Evolutionary conservation across 352 stramenopile genomes (phyloP).

Genomic region (Globisporangium echinulatum): DNA sequence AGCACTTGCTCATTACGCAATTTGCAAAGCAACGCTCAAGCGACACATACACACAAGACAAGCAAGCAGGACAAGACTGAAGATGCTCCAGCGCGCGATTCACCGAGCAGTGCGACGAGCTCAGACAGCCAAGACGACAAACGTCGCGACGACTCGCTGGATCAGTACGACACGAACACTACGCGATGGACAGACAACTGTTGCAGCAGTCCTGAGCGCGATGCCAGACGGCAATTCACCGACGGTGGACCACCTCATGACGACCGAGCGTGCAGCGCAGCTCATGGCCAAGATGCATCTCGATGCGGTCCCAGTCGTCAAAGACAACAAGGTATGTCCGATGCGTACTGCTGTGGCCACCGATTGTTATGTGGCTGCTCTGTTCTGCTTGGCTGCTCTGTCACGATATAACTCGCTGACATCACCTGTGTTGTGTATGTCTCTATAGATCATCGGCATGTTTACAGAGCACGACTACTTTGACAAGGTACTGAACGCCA

Average conservation of each 20-base stretch:
- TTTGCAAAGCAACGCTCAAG: background rate
- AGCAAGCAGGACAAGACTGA: background rate
- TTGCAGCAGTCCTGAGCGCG: conserved; percentile 6
- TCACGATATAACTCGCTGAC: background rate
- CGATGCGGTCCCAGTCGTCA: conserved; percentile 26
- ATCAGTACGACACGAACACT: conserved; percentile 6
- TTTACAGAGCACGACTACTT: conserved; percentile 45
- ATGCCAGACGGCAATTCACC: conserved; percentile 2
- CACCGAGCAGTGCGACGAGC: background rate
- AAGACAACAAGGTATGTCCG: conserved; percentile 21
- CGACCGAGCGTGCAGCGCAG: conserved; percentile 23
- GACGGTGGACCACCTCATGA: conserved; percentile 29
- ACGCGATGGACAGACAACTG: conserved; percentile 9
- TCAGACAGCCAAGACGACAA: background rate
- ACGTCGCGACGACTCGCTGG: conserved; percentile 4
- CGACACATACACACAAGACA: background rate
- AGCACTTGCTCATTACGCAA: background rate
- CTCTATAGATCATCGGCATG: conserved; percentile 24
- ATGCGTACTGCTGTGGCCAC: background rate
- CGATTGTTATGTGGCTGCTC: background rate
- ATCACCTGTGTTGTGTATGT: background rate
- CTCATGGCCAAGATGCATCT: conserved; percentile 32
- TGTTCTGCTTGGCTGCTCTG: background rate
- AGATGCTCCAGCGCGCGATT: conserved; percentile 8
- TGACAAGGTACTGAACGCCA: conserved; percentile 30